phyloP scores from a whole-genome alignment of 768 basidiomycete species.

The Pholiota microspora region DNA sequence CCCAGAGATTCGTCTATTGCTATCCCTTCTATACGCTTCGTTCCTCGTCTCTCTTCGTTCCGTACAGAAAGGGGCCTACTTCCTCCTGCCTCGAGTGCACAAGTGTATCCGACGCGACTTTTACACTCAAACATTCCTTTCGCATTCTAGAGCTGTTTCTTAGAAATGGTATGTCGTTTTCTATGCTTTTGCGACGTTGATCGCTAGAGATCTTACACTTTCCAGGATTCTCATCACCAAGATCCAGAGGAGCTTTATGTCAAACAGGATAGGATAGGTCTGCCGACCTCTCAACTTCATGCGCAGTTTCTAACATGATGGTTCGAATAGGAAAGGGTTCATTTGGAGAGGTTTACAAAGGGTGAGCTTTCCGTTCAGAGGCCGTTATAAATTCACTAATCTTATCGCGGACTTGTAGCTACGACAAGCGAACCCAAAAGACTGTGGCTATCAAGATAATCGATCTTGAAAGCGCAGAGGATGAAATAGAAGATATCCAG shows the following conservation, averaged over 20 bases:
- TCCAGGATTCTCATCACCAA: conserved; percentile 64
- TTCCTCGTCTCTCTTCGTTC: neutral
- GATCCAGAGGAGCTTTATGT: conserved; percentile 98
- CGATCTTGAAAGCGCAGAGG: conserved; percentile 97
- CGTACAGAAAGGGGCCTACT: conserved; percentile 12
- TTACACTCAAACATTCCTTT: conserved; percentile 8
- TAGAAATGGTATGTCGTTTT: conserved; percentile 26
- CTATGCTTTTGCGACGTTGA: conserved; percentile 14
- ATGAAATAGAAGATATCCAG: conserved; percentile 99
- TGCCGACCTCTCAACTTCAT: conserved; percentile 2
- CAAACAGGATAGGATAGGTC: conserved; percentile 96
- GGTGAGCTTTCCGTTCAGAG: conserved; percentile 45
- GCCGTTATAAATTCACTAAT: conserved; percentile 13
- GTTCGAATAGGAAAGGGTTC: conserved; percentile 82
- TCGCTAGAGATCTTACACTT: conserved; percentile 21
- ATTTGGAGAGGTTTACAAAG: conserved; percentile 99
- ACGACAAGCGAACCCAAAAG: conserved; percentile 92
- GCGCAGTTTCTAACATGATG: neutral
- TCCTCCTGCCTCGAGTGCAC: neutral
- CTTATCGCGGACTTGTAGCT: conserved; percentile 45
- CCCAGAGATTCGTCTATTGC: neutral
- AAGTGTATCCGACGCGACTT: conserved; percentile 23
- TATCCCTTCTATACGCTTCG: neutral
- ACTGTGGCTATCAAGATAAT: conserved; percentile 99
- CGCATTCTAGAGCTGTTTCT: conserved; percentile 10